These are phyloP conservation scores for Paracorniculantispora psalliotae DNA, from an alignment of 2,329 filamentous ascomycete species.

Conservation along the genomic window DNA sequence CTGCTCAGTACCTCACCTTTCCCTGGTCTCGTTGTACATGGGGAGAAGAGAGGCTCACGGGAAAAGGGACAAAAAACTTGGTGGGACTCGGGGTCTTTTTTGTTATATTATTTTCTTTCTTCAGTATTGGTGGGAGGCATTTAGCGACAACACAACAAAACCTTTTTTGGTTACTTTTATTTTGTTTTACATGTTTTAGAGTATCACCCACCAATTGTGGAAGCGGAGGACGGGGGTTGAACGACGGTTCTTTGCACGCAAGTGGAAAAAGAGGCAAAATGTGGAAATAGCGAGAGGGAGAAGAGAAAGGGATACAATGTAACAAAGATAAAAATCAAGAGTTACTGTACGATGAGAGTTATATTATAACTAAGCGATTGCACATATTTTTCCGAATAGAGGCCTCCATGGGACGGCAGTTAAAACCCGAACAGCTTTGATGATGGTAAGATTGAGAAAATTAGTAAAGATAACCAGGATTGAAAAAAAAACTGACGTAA, in stretches of 20 bases:
- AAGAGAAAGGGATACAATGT: not conserved
- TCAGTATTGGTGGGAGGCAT: constrained; percentile 7
- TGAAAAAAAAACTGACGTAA: too few relatives aligned
- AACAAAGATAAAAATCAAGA: not conserved
- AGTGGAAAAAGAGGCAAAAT: too few relatives aligned
- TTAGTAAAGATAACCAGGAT: too few relatives aligned
- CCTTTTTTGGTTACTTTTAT: not conserved
- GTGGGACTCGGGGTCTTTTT: not conserved
- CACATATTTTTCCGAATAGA: too few relatives aligned
- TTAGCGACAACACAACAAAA: constrained; percentile 7
- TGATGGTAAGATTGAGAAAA: too few relatives aligned
- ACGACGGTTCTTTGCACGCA: not conserved
- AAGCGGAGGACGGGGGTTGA: not conserved
- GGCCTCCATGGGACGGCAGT: too few relatives aligned
- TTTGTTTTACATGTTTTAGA: not conserved
- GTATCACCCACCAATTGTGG: not conserved
- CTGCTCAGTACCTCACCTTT: not conserved
- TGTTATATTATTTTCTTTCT: too few relatives aligned
- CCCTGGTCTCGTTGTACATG: not conserved
- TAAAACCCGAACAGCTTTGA: too few relatives aligned
- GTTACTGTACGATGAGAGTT: constrained; percentile 6
- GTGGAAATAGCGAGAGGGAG: not conserved
- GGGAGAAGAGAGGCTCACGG: not conserved
- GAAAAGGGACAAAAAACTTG: not conserved
- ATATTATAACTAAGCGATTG: not conserved